Evolutionary conservation across 202 grass and related monocot genomes (phyloP), one percentile per base, ranked within the genome.

Genomic region (Hordeum pubiflorum): DNA sequence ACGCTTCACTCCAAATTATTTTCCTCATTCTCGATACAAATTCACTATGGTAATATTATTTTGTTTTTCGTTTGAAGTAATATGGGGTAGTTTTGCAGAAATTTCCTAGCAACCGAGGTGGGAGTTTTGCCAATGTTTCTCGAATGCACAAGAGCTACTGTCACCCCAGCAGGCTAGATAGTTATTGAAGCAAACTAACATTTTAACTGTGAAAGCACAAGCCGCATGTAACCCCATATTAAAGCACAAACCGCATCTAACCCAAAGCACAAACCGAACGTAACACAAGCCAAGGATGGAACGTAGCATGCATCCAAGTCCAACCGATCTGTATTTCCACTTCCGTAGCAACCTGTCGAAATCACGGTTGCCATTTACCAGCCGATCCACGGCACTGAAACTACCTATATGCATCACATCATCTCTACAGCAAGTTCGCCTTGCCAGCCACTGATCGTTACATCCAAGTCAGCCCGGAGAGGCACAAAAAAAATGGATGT

Each of bases 311-410:
- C 4, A 72, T 18, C 50, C 6, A 81, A 64, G 58, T 63, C 65
- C 74, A 89, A 58, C 13, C 60, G 4, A 63, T 43, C 60, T 62
- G 50, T 79, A 50, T 61, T 82, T 86, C 79, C 24, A 69, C 40
- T 61, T 56, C 23, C 59, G 65, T 37, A 74, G 74, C 83, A 89
- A 79, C 79, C 68, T 36, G 69, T 78, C 20, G 29, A 82, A 60
- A 74, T 74, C 78, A 57, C 1, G 10, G 61, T 55, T 79, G 74
- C 83, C 1, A 61, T 69, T 59, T 78, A 70, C 57, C 77, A 62
- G 57, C 58, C 50, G n/a, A 75, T n/a, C 32, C 18, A 81, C 24
- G 69, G 18, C 5, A 74, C 65, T 7, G 24, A 32, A 27, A 40
- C 72, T 66, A 80, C 76, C 72, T 67, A 74, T 37, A 70, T 31